Evolutionary conservation across 1,284 basidiomycete species (phyloP), one percentile per base, ranked within the genome.

Genomic region (Ceratobasidium sp.): DNA sequence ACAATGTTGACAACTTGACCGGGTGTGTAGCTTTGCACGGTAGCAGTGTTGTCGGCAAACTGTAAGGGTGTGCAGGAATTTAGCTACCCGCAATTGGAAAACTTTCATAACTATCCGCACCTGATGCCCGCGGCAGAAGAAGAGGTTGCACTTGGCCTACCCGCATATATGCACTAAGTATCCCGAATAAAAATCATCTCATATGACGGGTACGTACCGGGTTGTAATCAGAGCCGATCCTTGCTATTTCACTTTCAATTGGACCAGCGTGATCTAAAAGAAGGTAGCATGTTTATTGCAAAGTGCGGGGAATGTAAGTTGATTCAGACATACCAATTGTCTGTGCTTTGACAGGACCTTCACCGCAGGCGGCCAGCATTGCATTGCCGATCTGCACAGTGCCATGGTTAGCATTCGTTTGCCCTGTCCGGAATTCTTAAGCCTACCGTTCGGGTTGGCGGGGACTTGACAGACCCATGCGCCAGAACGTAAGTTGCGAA

Each of bases 1-100:
- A 56, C 66, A 16, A 69, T 69, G 27, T 69, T 69, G n/a, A 69
- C 37, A 34, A 69, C 66, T n/a, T 71, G 68, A 7, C 68, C 68
- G 13, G 54, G 68, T 22, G 29, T 46, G n/a, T 71, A 59, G 8
- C 8, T 56, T 49, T 51, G 68, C 8, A 71, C 54, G 2, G 27
- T 59, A 24, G n/a, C 43, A 2, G 24, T 61, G 16, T 61, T 71
- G 27, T 71, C 54, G 5, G 1, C 68, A 49, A 71, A 71, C 68
- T 61, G 48, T 16, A 19, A 39, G 29, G 14, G 13, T 39, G 34
- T 1, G 7, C 9, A 22, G 19, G n/a, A 27, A 9, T 39, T 34
- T 49, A 49, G n/a, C n/a, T 5, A 13, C 51, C 27, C 22, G 22
- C 51, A 4, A 2, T 19, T 24, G 41, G 2, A 27, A 13, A 41